These are phyloP conservation scores for Trichosporon ovoides DNA, from an alignment of 1,284 basidiomycete genomes.

Conservation along the genomic window DNA sequence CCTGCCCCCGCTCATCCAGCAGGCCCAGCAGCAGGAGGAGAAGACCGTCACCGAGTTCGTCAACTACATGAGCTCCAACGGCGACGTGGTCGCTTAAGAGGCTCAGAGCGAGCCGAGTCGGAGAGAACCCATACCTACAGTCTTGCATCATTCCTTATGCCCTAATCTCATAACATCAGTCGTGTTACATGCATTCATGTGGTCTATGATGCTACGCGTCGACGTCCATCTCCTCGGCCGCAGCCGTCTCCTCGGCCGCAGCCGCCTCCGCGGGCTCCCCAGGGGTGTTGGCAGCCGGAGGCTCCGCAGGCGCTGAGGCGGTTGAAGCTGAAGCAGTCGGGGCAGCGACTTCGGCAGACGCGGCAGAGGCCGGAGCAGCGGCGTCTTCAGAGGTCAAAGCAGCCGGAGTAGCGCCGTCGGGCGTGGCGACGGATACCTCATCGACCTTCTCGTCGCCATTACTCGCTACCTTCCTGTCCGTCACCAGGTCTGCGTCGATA, in stretches of 20 bases:
- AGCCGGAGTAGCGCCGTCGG: not conserved
- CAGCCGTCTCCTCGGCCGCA: not conserved
- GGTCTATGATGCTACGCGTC: constrained; percentile 4
- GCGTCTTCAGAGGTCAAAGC: not conserved
- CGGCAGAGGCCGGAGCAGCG: not conserved
- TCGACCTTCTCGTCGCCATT: not conserved
- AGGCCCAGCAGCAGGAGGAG: constrained; percentile 23
- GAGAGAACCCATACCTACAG: not conserved
- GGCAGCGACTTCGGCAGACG: not conserved
- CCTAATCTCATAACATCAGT: not conserved
- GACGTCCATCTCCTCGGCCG: constrained; percentile 12
- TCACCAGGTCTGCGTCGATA: not conserved
- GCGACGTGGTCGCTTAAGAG: constrained; percentile 14
- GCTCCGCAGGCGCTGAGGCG: too few species aligned
- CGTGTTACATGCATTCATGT: constrained; percentile 11
- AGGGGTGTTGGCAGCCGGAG: not conserved
- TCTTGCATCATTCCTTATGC: not conserved
- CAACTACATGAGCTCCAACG: constrained; percentile 41
- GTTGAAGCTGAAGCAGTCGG: too few species aligned
- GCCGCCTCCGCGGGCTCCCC: not conserved
- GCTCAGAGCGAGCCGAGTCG: not conserved
- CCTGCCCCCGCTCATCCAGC: constrained; percentile 39
- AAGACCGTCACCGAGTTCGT: constrained; percentile 32
- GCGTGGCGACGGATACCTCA: not conserved
- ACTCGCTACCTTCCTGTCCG: not conserved